Conservation (phyloP, 345 rosid species). For the Rhizophora mangle region DNA sequence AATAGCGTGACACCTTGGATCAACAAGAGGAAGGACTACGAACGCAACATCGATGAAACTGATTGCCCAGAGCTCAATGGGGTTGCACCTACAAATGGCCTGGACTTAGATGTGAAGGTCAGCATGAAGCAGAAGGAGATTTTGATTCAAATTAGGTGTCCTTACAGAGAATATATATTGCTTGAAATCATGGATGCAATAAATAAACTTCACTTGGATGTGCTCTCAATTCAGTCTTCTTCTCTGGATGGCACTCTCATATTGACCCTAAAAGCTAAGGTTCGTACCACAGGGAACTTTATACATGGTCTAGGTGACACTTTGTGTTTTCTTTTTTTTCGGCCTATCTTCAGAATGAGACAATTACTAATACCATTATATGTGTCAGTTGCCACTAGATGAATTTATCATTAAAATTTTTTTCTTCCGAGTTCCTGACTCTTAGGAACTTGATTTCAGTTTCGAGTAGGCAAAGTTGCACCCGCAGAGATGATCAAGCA, state of each 20-base stretch:
- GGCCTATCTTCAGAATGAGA: too few species aligned
- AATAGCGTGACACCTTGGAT: slow-evolving; percentile 35
- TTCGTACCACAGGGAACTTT: slow-evolving; percentile 11
- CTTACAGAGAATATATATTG: slow-evolving; percentile 60
- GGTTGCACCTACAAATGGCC: slow-evolving; percentile 23
- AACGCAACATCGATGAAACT: slow-evolving; percentile 35
- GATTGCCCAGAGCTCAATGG: slow-evolving; percentile 32
- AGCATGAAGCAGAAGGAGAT: slow-evolving; percentile 50
- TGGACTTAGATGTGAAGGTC: slow-evolving; percentile 39
- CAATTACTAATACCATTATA: too few species aligned
- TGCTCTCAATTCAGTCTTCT: slow-evolving; percentile 58
- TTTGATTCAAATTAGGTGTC: slow-evolving; percentile 61
- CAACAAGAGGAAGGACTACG: slow-evolving; percentile 60
- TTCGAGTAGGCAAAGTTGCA: slow-evolving; percentile 57
- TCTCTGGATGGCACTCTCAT: slow-evolving; percentile 55
- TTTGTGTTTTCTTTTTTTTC: background rate
- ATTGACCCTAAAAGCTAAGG: slow-evolving; percentile 70
- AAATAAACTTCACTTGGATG: slow-evolving; percentile 71
- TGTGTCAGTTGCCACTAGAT: too few species aligned
- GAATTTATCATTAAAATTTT: too few species aligned
- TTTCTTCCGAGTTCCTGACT: too few species aligned
- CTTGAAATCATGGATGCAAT: slow-evolving; percentile 75
- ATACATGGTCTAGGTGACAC: background rate
- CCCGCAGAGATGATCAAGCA: slow-evolving; percentile 65
- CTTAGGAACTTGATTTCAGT: slow-evolving; percentile 30